Base-by-base conservation (phyloP, 495 filamentous ascomycete genomes). In the Margaritispora aquatica region DNA sequence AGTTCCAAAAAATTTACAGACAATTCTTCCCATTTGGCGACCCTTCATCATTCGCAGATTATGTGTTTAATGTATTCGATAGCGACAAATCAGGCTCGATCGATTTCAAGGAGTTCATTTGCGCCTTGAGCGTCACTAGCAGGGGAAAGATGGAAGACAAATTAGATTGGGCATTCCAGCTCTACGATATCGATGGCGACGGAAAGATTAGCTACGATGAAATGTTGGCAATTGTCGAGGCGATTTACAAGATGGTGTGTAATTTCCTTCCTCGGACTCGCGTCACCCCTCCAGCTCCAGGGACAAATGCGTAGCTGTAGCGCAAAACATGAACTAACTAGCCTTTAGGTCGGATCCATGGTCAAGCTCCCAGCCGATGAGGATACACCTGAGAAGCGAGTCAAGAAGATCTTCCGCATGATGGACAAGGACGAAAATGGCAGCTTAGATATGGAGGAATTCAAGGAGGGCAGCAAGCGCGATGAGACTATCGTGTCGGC, bases 381-480 rank as follows among this genome's bases (percentile, higher is more conserved):
- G 75, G 93, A 97, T 74, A 98, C 94, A 55, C 94, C 94, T 21
- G 92, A 98, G 77, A 98, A 98, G 79, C 89, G 95, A 50, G 94
- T 98, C 26, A 84, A 80, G 69, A 98, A 98, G 78, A 98, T 98
- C 72, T 98, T 98, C 77, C 84, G 88, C 66, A 97, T 97, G 94
- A 98, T 98, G 94, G 94, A 98, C 77, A 98, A 98, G 78, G 94
- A 98, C 70, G 92, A 98, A 77, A 97, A 97, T 68, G 88, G 92
- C 59, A 90, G 86, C 68, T 75, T 96, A 54, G 88, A 95, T 17
- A 54, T 62, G 81, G 85, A 92, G 52, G 94, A 98, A 72, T 98
- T 98, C 80, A 97, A 97, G 74, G 94, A 97, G 74, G 94, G 95
- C 67, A 96, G 90, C 75, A 95, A 97, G 78, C 89, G 92, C 38